Evolutionary conservation across 495 filamentous ascomycete species (phyloP).

Genomic region (Neurospora pannonica): DNA sequence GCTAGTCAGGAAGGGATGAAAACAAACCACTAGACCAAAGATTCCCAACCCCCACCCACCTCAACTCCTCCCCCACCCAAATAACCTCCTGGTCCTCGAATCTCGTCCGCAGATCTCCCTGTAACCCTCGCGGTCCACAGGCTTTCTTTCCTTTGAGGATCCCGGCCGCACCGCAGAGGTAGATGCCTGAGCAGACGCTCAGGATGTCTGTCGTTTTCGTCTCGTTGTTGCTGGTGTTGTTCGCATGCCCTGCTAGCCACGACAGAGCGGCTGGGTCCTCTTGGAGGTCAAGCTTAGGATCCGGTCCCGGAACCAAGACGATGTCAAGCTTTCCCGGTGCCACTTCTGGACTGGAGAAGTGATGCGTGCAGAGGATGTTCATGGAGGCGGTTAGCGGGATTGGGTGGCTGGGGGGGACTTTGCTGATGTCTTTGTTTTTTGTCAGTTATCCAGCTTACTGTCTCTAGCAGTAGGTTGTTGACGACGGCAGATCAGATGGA

Average conservation of each 20-base stretch:
- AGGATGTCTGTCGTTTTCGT: slow-evolving; percentile 34
- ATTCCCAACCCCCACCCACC: slow-evolving; percentile 49
- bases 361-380: slow-evolving; percentile 29
- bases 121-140: slow-evolving; percentile 43
- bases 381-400: slow-evolving; percentile 28
- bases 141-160: slow-evolving; percentile 37
- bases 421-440: slow-evolving; percentile 31
- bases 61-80: slow-evolving; percentile 36
- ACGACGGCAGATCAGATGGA: background rate
- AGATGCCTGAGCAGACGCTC: slow-evolving; percentile 46
- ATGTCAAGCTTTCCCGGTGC: slow-evolving; percentile 43
- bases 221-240: slow-evolving; percentile 1
- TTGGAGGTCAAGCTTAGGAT: slow-evolving; percentile 23
- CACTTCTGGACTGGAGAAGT: slow-evolving; percentile 33
- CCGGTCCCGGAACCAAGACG: slow-evolving; percentile 43
- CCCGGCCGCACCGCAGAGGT: slow-evolving; percentile 40
- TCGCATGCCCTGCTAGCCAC: slow-evolving; percentile 38
- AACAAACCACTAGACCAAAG: slow-evolving; percentile 50
- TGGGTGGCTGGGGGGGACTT: slow-evolving; percentile 14
- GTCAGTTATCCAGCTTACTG: no score
- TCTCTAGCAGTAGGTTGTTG: background rate
- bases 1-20: background rate
- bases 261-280: slow-evolving; percentile 25
- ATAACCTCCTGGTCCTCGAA: slow-evolving; percentile 32
- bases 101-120: slow-evolving; percentile 31